Percentiles rank a stretch among this genome's conserved stretches.
Conservation (phyloP, 2,329 filamentous ascomycete genomes). For the Fusarium poae region DNA sequence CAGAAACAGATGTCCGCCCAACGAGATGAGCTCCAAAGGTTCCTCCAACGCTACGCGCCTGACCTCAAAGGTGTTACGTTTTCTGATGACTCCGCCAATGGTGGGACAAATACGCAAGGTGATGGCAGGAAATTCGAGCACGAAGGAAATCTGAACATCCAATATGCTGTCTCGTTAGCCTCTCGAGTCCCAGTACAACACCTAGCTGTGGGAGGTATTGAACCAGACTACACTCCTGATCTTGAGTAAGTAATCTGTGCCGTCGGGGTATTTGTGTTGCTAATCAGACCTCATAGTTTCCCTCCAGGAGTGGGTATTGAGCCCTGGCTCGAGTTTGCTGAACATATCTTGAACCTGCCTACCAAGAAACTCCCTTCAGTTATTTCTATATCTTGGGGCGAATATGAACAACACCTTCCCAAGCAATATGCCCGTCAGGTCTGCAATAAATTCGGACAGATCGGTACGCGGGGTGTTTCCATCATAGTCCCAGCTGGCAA, state of each 20-base stretch:
- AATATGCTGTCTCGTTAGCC: slow-evolving; percentile 54
- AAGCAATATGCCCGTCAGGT: slow-evolving; percentile 65
- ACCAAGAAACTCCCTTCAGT: slow-evolving; percentile 71
- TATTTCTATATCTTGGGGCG: slow-evolving; percentile 77
- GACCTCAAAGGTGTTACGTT: slow-evolving; percentile 67
- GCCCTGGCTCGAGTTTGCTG: slow-evolving; percentile 74
- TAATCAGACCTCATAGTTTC: slow-evolving; percentile 8
- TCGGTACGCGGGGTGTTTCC: slow-evolving; percentile 75
- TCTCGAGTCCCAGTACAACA: slow-evolving; percentile 54
- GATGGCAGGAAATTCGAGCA: slow-evolving; percentile 44
- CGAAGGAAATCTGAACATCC: slow-evolving; percentile 57
- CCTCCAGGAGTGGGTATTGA: slow-evolving; percentile 64
- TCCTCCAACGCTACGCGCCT: slow-evolving; percentile 67
- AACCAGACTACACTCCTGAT: slow-evolving; percentile 51
- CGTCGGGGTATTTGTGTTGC: background rate
- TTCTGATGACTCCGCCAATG: slow-evolving; percentile 67
- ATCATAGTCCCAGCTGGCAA: slow-evolving; percentile 76
- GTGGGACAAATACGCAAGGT: slow-evolving; percentile 65
- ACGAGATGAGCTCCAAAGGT: slow-evolving; percentile 67
- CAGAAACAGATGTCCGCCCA: slow-evolving; percentile 62
- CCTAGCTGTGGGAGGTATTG: slow-evolving; percentile 51
- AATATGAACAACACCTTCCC: slow-evolving; percentile 75
- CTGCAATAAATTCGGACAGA: slow-evolving; percentile 71
- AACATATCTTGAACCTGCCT: slow-evolving; percentile 68
- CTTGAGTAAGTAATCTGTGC: slow-evolving; percentile 50